Evolutionary conservation across 768 basidiomycete species (phyloP).

Genomic region (Amanita thiersii): DNA sequence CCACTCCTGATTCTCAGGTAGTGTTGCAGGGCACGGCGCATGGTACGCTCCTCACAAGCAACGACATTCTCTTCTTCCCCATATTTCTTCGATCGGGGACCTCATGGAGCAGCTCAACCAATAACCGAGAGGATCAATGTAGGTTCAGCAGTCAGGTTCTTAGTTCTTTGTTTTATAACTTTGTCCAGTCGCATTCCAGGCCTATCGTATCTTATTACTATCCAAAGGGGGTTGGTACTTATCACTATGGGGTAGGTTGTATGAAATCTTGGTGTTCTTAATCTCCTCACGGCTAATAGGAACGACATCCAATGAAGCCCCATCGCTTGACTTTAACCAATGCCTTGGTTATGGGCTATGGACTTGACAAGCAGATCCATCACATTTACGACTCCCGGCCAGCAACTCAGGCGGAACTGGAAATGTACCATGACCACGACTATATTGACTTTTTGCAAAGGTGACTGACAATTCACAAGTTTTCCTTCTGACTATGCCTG

Average conservation of each 20-base stretch:
- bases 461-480: slow-evolving; percentile 42
- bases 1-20: neutral
- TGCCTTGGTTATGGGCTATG: slow-evolving; percentile 92
- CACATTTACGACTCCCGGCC: slow-evolving; percentile 82
- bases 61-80: slow-evolving; percentile 65
- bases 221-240: slow-evolving; percentile 87
- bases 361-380: slow-evolving; percentile 91
- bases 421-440: slow-evolving; percentile 88
- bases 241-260: slow-evolving; percentile 88
- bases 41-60: slow-evolving; percentile 40
- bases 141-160: slow-evolving; percentile 18
- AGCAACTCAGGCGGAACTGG: slow-evolving; percentile 85
- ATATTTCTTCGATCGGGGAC: slow-evolving; percentile 72
- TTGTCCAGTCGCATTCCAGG: slow-evolving; percentile 56
- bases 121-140: slow-evolving; percentile 77
- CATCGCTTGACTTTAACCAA: slow-evolving; percentile 95
- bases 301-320: slow-evolving; percentile 98
- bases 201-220: slow-evolving; percentile 96
- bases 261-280: neutral
- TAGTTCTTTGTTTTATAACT: neutral
- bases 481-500: neutral
- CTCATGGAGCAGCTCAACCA: slow-evolving; percentile 64
- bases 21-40: slow-evolving; percentile 12
- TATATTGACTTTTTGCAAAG: slow-evolving; percentile 94
- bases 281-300: slow-evolving; percentile 37